phyloP scores from a whole-genome alignment of 139 green algal genomes.

The Nannochloris sp. region DNA sequence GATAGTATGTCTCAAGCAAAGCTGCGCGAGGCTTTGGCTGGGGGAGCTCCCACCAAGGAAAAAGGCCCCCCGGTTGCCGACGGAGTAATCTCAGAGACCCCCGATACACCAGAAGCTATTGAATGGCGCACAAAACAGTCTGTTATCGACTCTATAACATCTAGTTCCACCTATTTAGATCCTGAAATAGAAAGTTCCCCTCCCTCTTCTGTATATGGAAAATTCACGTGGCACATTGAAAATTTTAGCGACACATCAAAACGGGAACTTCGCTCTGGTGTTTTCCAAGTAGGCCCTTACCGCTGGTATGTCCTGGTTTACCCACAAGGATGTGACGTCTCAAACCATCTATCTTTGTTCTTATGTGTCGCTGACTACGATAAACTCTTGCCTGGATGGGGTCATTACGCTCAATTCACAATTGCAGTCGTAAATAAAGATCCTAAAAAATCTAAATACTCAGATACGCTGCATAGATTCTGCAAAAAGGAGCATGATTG shows the following conservation, averaged over 20 bases:
- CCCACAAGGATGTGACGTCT: slow-evolving; percentile 94
- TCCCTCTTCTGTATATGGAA: slow-evolving; percentile 72
- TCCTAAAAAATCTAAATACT: slow-evolving; percentile 97
- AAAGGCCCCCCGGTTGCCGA: slow-evolving; percentile 65
- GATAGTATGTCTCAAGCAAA: slow-evolving; percentile 27
- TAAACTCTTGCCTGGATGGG: slow-evolving; percentile 97
- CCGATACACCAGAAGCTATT: slow-evolving; percentile 64
- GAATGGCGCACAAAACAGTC: slow-evolving; percentile 53
- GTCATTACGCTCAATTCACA: slow-evolving; percentile 98
- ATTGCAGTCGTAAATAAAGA: slow-evolving; percentile 98
- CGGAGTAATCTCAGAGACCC: slow-evolving; percentile 67
- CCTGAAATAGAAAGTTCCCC: slow-evolving; percentile 45
- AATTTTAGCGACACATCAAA: slow-evolving; percentile 92
- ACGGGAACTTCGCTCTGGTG: slow-evolving; percentile 82
- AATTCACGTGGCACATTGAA: slow-evolving; percentile 97
- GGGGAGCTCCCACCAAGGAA: slow-evolving; percentile 47
- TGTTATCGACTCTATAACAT: slow-evolving; percentile 51
- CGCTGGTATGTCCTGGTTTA: slow-evolving; percentile 99
- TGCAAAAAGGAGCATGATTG: slow-evolving; percentile 99
- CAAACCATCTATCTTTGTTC: slow-evolving; percentile 96
- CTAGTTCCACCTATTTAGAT: slow-evolving; percentile 64
- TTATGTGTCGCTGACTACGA: slow-evolving; percentile 98
- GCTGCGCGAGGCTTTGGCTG: slow-evolving; percentile 52
- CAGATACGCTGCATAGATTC: slow-evolving; percentile 97
- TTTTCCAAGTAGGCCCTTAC: slow-evolving; percentile 91